Evolutionary conservation across 2,329 filamentous ascomycete species (phyloP).

Genomic region (Hypoxylon sp.): DNA sequence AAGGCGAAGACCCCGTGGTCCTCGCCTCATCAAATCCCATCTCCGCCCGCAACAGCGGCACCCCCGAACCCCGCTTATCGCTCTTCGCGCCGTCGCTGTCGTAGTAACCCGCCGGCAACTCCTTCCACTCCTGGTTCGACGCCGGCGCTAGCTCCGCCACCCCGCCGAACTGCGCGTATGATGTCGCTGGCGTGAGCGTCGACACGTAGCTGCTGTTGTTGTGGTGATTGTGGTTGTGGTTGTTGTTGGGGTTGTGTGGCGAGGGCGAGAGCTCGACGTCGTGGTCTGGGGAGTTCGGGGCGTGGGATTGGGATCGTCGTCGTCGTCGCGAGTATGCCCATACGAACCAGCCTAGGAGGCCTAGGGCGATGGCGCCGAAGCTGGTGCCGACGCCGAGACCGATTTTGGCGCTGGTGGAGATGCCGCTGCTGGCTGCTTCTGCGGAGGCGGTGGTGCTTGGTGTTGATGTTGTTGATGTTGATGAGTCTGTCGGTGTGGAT

Average conservation of each 20-base stretch:
- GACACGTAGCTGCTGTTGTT: slow-evolving; percentile 12
- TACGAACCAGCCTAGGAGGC: slow-evolving; percentile 51
- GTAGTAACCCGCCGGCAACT: slow-evolving; percentile 28
- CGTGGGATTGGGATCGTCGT: slow-evolving; percentile 13
- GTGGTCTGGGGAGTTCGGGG: slow-evolving; percentile 3
- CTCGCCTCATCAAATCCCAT: slow-evolving; percentile 30
- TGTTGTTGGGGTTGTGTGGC: neutral
- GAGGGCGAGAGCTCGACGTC: slow-evolving; percentile 37
- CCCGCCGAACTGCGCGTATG: slow-evolving; percentile 47
- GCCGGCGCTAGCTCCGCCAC: slow-evolving; percentile 44
- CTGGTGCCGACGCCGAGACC: slow-evolving; percentile 60
- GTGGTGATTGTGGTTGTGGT: neutral
- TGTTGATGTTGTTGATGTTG: slow-evolving; percentile 37
- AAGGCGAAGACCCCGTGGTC: neutral
- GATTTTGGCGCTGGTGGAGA: slow-evolving; percentile 58
- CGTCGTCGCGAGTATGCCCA: slow-evolving; percentile 50
- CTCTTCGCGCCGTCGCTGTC: slow-evolving; percentile 21
- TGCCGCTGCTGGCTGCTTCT: slow-evolving; percentile 28
- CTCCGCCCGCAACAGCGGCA: slow-evolving; percentile 48
- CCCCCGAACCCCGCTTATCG: slow-evolving; percentile 30
- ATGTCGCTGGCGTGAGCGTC: slow-evolving; percentile 15
- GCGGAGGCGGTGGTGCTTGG: neutral
- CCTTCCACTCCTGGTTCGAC: slow-evolving; percentile 35
- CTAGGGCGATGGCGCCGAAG: slow-evolving; percentile 48
- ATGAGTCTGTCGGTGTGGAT: slow-evolving; percentile 18